Evolutionary conservation across 176 grass and related monocot species (phyloP).

Genomic region (Areca catechu): DNA sequence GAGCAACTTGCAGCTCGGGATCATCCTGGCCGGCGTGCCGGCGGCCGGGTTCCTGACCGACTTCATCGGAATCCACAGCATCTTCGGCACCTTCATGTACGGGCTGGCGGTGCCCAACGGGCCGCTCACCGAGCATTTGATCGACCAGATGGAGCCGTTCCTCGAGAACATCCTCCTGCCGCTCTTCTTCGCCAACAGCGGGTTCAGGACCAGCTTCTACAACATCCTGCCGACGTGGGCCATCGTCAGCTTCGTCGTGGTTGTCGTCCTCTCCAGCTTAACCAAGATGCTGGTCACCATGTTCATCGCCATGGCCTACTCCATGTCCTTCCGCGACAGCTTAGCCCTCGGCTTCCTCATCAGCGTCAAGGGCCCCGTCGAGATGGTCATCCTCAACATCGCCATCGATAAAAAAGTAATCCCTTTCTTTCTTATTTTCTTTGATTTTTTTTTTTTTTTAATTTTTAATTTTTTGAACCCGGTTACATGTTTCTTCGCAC

Average conservation of each 20-base stretch:
- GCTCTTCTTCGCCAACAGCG: conserved; percentile 3
- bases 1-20: not conserved
- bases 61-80: conserved; percentile 6
- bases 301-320: conserved; percentile 11
- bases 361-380: conserved; percentile 20
- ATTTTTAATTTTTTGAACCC: no score
- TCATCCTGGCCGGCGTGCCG: not conserved
- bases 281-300: conserved; percentile 19
- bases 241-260: not conserved
- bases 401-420: conserved; percentile 12
- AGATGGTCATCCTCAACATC: conserved; percentile 21
- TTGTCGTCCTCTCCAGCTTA: conserved; percentile 3
- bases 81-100: not conserved
- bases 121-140: not conserved
- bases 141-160: conserved; percentile 4
- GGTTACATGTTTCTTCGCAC: no score
- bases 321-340: conserved; percentile 18
- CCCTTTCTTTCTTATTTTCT: not conserved
- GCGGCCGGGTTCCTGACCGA: not conserved
- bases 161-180: conserved; percentile 7
- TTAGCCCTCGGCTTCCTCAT: conserved; percentile 30
- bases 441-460: no score
- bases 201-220: not conserved
- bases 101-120: conserved; percentile 12
- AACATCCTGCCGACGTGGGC: not conserved